Evolutionary conservation across 305 asterid species (phyloP).

Genomic region (Caryopteris hybrid): DNA sequence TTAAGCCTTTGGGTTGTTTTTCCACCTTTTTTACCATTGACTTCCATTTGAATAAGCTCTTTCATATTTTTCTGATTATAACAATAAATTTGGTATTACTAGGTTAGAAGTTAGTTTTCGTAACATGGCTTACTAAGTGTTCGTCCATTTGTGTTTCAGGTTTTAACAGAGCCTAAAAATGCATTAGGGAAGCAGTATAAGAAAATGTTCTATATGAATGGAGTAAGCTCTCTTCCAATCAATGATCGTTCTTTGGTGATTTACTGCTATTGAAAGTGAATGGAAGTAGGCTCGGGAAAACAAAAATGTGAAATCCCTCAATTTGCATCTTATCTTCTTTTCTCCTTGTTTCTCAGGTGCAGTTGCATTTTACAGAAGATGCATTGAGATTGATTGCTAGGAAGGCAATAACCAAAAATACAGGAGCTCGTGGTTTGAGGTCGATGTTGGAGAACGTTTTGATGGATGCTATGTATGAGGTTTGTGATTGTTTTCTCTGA

Average conservation of each 20-base stretch:
- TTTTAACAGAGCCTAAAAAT: constrained; percentile 89
- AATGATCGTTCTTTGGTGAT: no score
- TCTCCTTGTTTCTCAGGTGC: constrained; percentile 52
- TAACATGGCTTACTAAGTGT: neutral
- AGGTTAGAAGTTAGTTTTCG: neutral
- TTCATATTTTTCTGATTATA: neutral
- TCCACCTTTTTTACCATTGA: neutral
- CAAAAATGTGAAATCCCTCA: neutral
- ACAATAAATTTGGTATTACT: neutral
- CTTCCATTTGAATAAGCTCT: neutral
- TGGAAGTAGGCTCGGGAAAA: neutral
- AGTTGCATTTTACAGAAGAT: constrained; percentile 76
- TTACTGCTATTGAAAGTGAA: neutral
- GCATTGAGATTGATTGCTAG: constrained; percentile 82
- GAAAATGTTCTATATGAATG: constrained; percentile 93
- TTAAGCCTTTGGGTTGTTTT: neutral
- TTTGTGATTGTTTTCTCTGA: constrained; percentile 23
- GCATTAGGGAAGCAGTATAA: constrained; percentile 92
- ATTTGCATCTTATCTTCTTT: neutral
- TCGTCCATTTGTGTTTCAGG: constrained; percentile 40
- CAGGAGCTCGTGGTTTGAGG: constrained; percentile 93
- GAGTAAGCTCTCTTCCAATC: constrained; percentile 35
- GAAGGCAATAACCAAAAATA: constrained; percentile 80
- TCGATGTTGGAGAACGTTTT: constrained; percentile 78
- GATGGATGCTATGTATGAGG: constrained; percentile 99